phyloP scores from a whole-genome alignment of 139 green algal species.

The Protoeuglena noctilucae region DNA sequence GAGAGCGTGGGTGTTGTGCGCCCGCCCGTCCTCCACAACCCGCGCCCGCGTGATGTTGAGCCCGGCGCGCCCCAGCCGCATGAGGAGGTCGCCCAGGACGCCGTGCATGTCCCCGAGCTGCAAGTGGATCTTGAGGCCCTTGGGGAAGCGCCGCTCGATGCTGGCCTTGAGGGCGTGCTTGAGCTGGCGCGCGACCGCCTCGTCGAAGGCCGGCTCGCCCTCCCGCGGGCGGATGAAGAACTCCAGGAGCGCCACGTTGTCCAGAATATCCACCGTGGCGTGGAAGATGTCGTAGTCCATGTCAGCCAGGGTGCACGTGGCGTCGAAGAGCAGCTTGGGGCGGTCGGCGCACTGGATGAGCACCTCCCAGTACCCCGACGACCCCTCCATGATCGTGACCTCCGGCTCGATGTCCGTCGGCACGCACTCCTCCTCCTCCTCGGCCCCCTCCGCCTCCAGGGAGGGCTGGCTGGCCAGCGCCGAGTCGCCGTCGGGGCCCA shows the following conservation, averaged over 20 bases:
- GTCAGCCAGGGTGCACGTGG: slow-evolving; percentile 72
- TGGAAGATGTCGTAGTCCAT: slow-evolving; percentile 88
- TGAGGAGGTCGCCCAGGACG: slow-evolving; percentile 5
- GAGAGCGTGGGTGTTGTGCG: not conserved
- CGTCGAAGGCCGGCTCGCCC: slow-evolving; percentile 1
- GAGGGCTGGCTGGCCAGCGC: slow-evolving; percentile 1
- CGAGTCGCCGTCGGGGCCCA: not conserved
- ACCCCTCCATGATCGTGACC: slow-evolving; percentile 43
- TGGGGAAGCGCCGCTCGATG: slow-evolving; percentile 58
- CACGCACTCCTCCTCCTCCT: slow-evolving; percentile 3
- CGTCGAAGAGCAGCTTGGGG: slow-evolving; percentile 81
- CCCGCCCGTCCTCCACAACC: slow-evolving; percentile 7
- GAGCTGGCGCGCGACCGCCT: slow-evolving; percentile 1
- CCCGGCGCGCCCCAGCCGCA: not conserved
- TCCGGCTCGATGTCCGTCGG: slow-evolving; percentile 14
- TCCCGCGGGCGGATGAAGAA: slow-evolving; percentile 9
- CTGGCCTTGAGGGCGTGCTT: slow-evolving; percentile 45
- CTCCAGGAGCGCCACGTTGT: slow-evolving; percentile 18
- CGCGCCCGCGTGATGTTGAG: slow-evolving; percentile 35
- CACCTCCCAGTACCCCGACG: slow-evolving; percentile 68
- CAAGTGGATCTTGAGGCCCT: slow-evolving; percentile 57
- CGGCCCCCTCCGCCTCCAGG: slow-evolving; percentile 4
- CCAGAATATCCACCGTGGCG: slow-evolving; percentile 63
- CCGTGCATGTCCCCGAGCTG: slow-evolving; percentile 7
- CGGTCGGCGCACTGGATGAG: slow-evolving; percentile 69